Evolutionary conservation across 2,329 filamentous ascomycete species (phyloP).

Genomic region (Aspergillus pseudoterreus): DNA sequence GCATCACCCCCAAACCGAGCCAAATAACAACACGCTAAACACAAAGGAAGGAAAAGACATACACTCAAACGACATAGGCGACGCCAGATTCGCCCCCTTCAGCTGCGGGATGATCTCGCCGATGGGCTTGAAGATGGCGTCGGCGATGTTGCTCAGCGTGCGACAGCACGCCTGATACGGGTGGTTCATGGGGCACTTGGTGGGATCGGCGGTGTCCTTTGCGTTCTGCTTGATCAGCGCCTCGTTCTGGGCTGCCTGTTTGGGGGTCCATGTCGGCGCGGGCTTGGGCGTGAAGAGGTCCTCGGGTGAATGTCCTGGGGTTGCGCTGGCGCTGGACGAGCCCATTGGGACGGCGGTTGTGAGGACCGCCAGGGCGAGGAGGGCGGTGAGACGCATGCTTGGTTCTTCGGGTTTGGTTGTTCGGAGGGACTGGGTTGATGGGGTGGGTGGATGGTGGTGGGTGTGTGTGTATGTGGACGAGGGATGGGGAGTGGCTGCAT

Average conservation of each 20-base stretch:
- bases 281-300: not conserved
- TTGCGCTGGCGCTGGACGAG: not conserved
- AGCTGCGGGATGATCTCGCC: conserved; percentile 20
- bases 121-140: conserved; percentile 14
- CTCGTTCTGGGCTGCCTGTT: not conserved
- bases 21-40: not conserved
- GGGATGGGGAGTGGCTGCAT: too few relatives aligned
- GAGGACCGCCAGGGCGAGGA: conserved; percentile 5
- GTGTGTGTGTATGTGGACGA: not conserved
- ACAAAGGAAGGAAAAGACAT: conserved; percentile 9
- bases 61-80: conserved; percentile 25
- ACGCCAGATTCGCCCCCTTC: conserved; percentile 18
- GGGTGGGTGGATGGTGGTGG: not conserved
- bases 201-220: conserved; percentile 10
- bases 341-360: conserved; percentile 7
- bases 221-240: conserved; percentile 6
- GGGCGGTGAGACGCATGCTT: not conserved
- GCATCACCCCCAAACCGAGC: not conserved
- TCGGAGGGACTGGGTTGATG: too few relatives aligned
- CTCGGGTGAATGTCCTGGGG: not conserved
- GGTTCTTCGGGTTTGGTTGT: not conserved
- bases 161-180: conserved; percentile 26
- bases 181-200: conserved; percentile 19
- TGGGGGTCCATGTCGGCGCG: not conserved
- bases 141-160: conserved; percentile 14